phyloP scores from a whole-genome alignment of 306 rosid genomes.

The Castanopsis chinensis region DNA sequence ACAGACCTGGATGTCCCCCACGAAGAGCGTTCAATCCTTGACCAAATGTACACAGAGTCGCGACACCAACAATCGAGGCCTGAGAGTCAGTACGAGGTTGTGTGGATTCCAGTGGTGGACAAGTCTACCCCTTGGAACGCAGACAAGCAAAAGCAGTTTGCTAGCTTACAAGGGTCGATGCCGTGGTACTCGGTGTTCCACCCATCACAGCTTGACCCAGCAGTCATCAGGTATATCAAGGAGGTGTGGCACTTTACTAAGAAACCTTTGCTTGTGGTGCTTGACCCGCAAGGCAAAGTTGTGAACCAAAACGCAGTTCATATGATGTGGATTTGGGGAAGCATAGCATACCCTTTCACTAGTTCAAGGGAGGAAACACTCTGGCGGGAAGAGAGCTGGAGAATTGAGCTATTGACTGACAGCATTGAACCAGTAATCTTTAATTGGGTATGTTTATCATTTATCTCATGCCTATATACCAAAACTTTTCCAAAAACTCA shows the following conservation, averaged over 20 bases:
- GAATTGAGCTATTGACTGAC: conserved; percentile 46
- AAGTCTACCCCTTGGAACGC: conserved; percentile 10
- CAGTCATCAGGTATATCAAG: conserved; percentile 44
- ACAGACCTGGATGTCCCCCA: conserved; percentile 38
- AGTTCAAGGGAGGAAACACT: conserved; percentile 42
- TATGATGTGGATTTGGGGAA: conserved; percentile 82
- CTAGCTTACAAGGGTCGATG: conserved; percentile 32
- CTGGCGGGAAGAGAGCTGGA: conserved; percentile 61
- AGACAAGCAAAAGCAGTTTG: conserved; percentile 18
- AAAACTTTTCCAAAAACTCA: too few relatives aligned
- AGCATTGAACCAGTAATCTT: conserved; percentile 26
- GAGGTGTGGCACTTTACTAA: conserved; percentile 51
- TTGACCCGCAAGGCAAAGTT: conserved; percentile 56
- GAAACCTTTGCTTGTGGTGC: conserved; percentile 51
- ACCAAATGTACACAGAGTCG: conserved; percentile 45
- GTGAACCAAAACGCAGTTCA: conserved; percentile 58
- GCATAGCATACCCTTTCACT: conserved; percentile 60
- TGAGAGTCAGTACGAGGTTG: conserved; percentile 47
- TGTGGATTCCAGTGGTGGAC: conserved; percentile 63
- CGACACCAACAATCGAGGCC: conserved; percentile 20
- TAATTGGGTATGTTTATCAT: conserved; percentile 41
- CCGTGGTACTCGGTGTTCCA: conserved; percentile 49
- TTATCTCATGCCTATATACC: not conserved
- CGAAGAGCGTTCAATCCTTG: conserved; percentile 34
- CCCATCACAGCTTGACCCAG: conserved; percentile 36